phyloP scores from a whole-genome alignment of 371 early-diverging fungal species.

The Batkoa obscura region DNA sequence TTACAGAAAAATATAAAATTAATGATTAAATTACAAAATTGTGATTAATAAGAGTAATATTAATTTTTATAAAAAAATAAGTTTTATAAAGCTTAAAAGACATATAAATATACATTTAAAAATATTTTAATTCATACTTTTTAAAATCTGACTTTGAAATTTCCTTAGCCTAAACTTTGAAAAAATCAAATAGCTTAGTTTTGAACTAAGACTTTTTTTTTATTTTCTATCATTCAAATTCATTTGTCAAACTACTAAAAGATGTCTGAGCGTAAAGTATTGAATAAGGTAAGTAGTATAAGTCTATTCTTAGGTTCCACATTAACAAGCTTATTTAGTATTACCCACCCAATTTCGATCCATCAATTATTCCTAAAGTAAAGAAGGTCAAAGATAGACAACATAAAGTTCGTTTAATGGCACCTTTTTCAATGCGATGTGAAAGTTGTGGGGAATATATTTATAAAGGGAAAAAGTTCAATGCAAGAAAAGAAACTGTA shows the following conservation, averaged over 20 bases:
- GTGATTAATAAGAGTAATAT: too few species aligned
- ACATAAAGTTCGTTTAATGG: conserved; percentile 88
- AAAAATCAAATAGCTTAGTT: neutral
- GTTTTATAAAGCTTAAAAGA: too few species aligned
- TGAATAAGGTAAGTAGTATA: conserved; percentile 6
- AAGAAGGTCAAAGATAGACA: conserved; percentile 61
- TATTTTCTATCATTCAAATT: neutral
- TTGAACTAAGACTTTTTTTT: neutral
- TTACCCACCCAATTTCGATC: conserved; percentile 89
- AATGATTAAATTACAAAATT: too few species aligned
- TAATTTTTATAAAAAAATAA: too few species aligned
- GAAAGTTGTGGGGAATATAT: conserved; percentile 88
- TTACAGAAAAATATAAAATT: too few species aligned
- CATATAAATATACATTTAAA: too few species aligned
- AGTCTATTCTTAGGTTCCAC: neutral
- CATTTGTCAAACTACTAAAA: neutral
- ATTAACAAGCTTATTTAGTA: conserved; percentile 61
- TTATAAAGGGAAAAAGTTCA: conserved; percentile 92
- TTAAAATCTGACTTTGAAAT: too few species aligned
- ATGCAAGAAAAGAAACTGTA: conserved; percentile 81
- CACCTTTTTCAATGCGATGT: conserved; percentile 97
- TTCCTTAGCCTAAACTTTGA: too few species aligned
- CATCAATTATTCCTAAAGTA: conserved; percentile 44
- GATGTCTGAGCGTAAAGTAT: conserved; percentile 9
- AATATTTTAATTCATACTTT: too few species aligned